phyloP scores from a whole-genome alignment of 139 green algal genomes.

The Micractinium sp. region DNA sequence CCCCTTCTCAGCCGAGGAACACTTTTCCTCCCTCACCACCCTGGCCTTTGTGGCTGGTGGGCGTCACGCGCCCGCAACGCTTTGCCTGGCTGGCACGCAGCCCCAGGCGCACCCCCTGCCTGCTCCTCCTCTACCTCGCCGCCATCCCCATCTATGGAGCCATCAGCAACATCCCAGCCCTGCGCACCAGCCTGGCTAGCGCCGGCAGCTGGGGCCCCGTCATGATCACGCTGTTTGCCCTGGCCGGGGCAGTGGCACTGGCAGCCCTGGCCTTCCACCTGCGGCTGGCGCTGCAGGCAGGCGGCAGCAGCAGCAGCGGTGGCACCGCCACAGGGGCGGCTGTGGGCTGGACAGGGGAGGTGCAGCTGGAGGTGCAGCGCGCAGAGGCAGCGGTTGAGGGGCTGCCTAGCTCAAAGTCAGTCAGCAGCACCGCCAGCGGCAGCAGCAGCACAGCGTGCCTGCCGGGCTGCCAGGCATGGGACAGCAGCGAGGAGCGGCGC shows the following conservation, averaged over 20 bases:
- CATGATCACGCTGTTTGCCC: neutral
- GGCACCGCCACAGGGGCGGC: neutral
- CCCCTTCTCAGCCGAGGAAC: neutral
- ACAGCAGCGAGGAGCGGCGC: neutral
- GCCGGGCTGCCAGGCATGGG: neutral
- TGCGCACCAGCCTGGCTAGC: slow-evolving; percentile 4
- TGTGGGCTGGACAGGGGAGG: neutral
- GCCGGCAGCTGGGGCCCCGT: neutral
- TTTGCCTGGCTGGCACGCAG: slow-evolving; percentile 5
- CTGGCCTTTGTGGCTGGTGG: slow-evolving; percentile 18
- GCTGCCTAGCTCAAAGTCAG: neutral
- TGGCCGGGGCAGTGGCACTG: neutral
- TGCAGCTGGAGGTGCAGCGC: too few relatives aligned
- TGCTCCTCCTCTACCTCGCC: neutral
- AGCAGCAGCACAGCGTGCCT: neutral
- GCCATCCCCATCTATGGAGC: neutral
- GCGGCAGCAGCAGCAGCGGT: neutral
- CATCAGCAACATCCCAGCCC: slow-evolving; percentile 8
- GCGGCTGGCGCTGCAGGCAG: neutral
- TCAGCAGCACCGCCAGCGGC: neutral
- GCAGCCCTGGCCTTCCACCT: neutral
- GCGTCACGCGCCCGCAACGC: neutral
- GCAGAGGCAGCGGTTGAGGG: neutral
- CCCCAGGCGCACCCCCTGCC: neutral
- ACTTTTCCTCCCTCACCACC: neutral